Base-by-base conservation (phyloP, 2,329 filamentous ascomycete genomes). In the Penicillium sp. region DNA sequence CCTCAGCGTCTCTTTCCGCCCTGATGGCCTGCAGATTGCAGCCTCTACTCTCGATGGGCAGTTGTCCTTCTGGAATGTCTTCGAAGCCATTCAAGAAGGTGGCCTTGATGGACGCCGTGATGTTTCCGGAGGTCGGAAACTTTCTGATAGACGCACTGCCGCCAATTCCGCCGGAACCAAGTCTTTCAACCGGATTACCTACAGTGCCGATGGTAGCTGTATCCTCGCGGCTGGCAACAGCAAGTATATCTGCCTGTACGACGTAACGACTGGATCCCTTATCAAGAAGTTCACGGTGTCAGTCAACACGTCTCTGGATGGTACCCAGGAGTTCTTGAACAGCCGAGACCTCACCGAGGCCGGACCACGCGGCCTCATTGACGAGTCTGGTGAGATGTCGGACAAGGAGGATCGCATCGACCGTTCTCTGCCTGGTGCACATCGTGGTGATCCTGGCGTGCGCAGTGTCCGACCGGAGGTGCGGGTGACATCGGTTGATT, bases 211-310 rank as follows among this genome's bases (percentile, higher is more conserved):
- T 73, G 95, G 95, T 13, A 91, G 87, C 64, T 97, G 95, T 70
- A 83, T 99, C 11, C 82, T 99, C 43, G 95, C 94, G 0, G 93
- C 87, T 52, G 95, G 95, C 35, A 97, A 95, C 82, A 97, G 93
- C 87, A 99, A 99, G 80, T 97, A 96, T 76, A 97, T 99, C 55
- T 98, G 95, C 74, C 78, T 99, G 60, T 99, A 99, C 79, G 94
- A 96, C n/a, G 92, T 96, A 35, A 88, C 88, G 60, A 96, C 94
- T 0, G 93, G 95, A 75, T 92, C 95, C 0, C 81, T 99, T 11
- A 82, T 98, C 58, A 97, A 96, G 76, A 97, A 97, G 74, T 99
- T 90, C 73, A 97, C 94, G 1, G 93, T 98, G 71, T 96, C 92
- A 69, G 87, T 97, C 71, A 99, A 99, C 76, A 82, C 97, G n/a